Base-by-base conservation (phyloP, 2,329 filamentous ascomycete genomes). In the Fusarium zealandicum region DNA sequence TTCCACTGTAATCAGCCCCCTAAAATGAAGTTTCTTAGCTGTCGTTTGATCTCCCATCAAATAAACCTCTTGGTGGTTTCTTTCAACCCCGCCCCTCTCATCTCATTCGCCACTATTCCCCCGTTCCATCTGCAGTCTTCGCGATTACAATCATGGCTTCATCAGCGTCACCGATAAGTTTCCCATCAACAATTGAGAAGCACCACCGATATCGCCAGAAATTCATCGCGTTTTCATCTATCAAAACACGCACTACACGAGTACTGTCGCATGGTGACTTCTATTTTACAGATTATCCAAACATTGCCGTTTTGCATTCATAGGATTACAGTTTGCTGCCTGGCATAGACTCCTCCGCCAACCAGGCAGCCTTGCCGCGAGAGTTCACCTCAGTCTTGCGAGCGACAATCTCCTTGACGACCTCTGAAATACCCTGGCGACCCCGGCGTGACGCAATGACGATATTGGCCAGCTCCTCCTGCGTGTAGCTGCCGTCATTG, bases 371-470 rank as follows among this genome's bases (percentile, higher is more conserved):
- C 56, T 75, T 74, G 49, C 78, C 83, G 30, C 79, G 65, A 10
- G 70, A 69, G 28, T 77, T 74, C n/a, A 71, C 69, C 25, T 63
- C 73, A 9, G 86, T 88, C 72, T 86, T 90, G 68, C 90, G 81
- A 20, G 71, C 68, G 59, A 92, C 64, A 22, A 93, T 86, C 70
- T 93, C 90, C 43, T 79, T 68, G 4, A 91, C 86, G 52, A 93
- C 84, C 69, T 85, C 80, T 63, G 77, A 78, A 35, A 92, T 84
- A 37, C 90, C 90, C 66, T 90, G 86, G 72, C 90, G 89, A 49
- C 83, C 80, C 17, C 81, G 79, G 68, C 80, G 83, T 63, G 73
- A 78, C 39, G 78, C 75, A 31, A 90, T 73, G 35, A 96, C 83
- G 63, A 86, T 79, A 16, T 82, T 77, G 28, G 89, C 74, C 54